Conservation (phyloP, 1,139 yeast genomes). For the Hansenula lynferdii region DNA sequence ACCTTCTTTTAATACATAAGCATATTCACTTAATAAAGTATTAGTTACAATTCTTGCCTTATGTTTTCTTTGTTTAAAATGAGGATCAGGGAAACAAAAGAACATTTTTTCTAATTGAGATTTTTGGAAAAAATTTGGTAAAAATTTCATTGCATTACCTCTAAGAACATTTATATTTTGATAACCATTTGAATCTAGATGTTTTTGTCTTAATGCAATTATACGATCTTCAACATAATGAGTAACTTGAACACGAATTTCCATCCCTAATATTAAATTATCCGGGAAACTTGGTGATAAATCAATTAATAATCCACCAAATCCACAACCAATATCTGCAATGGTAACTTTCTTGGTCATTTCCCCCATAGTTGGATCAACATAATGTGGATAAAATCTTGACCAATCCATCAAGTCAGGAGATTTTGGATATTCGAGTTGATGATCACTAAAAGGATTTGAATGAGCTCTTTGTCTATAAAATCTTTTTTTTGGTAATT, state of each 20-base stretch:
- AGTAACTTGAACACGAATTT: conserved; percentile 95
- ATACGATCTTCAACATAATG: conserved; percentile 95
- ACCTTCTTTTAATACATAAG: conserved; percentile 80
- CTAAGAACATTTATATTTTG: conserved; percentile 87
- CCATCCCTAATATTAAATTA: conserved; percentile 84
- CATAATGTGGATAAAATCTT: conserved; percentile 59
- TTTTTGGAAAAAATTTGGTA: conserved; percentile 86
- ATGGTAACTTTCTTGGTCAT: conserved; percentile 65
- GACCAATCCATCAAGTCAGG: conserved; percentile 91
- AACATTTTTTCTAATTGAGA: conserved; percentile 85
- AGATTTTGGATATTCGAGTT: conserved; percentile 75
- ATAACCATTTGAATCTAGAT: conserved; percentile 35
- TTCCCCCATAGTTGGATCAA: conserved; percentile 36
- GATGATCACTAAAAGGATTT: conserved; percentile 94
- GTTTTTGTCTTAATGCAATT: conserved; percentile 67
- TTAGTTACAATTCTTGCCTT: conserved; percentile 93
- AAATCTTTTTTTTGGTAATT: conserved; percentile 74
- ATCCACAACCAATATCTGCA: conserved; percentile 98
- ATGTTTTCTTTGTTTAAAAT: conserved; percentile 94
- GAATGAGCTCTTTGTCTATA: conserved; percentile 98
- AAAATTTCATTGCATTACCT: conserved; percentile 96
- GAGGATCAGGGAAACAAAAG: conserved; percentile 99
- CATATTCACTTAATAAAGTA: conserved; percentile 86
- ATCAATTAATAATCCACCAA: conserved; percentile 85
- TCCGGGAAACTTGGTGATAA: conserved; percentile 76